Evolutionary conservation across 495 filamentous ascomycete species (phyloP), one percentile per base, ranked within the genome.

Genomic region (Penicillium pancosmium): DNA sequence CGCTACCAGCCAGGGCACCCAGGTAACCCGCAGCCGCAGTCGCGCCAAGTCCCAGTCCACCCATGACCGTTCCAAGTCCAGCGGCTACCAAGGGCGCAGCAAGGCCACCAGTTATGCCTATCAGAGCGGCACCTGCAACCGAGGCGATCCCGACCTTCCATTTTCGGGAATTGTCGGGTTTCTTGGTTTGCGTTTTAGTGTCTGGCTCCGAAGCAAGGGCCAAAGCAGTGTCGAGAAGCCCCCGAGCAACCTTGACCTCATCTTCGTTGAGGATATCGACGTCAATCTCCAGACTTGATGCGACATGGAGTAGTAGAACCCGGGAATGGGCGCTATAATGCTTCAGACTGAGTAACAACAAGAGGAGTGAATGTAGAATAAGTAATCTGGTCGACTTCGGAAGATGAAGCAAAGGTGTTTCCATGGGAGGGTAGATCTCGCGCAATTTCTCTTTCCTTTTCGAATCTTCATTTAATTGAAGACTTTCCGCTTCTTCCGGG

Each of bases 141-240:
- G 87, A 88, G 4, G 91, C 92, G 12, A 96, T 75, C 15, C 89
- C 90, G 23, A 91, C 83, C 68, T 92, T 96, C 89, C 88, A 94
- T 69, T 87, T 88, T 51, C 88, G 80, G 2, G 80, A 68, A 18
- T 76, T 66, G 59, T 86, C 84, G 52, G 82, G 82, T 56, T 92
- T 86, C 55, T 93, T 89, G 8, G 73, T 80, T 62, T 86, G 86
- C 62, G 87, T 85, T 61, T 88, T 80, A 3, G 79, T 79, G 52
- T 92, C 84, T 38, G 88, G 83, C 25, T 88, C 87, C 5, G 82
- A 81, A 4, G 85, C 81, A 64, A 96, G 85, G 27, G 86, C 82
- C 56, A 90, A 82, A 40, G 90, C 87, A 23, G 87, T 85, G 61
- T 89, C 81, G 0, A 96, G 80, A 4, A 97, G 73, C 2, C 86